Percentiles rank a stretch among this genome's conserved stretches.
These are phyloP conservation scores for Linnemannia zychae DNA, from an alignment of 192 early-diverging fungal genomes.

Conservation along the genomic window DNA sequence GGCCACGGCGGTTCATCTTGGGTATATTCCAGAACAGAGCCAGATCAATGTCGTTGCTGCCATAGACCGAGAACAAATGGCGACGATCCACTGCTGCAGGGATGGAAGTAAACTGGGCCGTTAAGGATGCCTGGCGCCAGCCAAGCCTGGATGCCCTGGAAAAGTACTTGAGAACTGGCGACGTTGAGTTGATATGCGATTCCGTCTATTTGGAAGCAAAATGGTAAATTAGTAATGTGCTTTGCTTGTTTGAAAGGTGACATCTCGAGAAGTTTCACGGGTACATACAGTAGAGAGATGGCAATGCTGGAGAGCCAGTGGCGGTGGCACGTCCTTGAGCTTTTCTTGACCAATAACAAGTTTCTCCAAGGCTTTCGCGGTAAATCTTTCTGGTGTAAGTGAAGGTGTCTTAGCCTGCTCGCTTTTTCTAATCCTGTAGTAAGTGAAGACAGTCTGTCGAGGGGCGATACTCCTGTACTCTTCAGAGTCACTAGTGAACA, in stretches of 20 bases:
- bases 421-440: slow-evolving; percentile 61
- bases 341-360: slow-evolving; percentile 60
- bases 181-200: slow-evolving; percentile 67
- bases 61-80: slow-evolving; percentile 84
- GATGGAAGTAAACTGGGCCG: slow-evolving; percentile 77
- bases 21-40: slow-evolving; percentile 85
- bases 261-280: too few species aligned
- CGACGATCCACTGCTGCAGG: slow-evolving; percentile 67
- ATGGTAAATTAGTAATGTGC: slow-evolving; percentile 37
- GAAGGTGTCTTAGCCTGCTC: background rate
- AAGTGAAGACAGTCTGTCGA: slow-evolving; percentile 69
- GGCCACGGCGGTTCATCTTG: slow-evolving; percentile 70
- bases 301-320: slow-evolving; percentile 60
- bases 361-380: slow-evolving; percentile 59
- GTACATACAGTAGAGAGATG: slow-evolving; percentile 65
- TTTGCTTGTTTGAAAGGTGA: too few species aligned
- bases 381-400: slow-evolving; percentile 63
- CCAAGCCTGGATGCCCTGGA: slow-evolving; percentile 77
- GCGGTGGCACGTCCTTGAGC: slow-evolving; percentile 55
- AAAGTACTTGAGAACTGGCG: slow-evolving; percentile 77
- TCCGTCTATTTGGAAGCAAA: slow-evolving; percentile 63
- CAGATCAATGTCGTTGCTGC: slow-evolving; percentile 90
- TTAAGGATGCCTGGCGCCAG: slow-evolving; percentile 77
- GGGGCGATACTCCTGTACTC: slow-evolving; percentile 59
- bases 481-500: slow-evolving; percentile 49